Percentiles rank a stretch among this genome's conserved stretches.
Evolutionary conservation across 805 yeast species (phyloP).

Genomic region (Candida verbasci): DNA sequence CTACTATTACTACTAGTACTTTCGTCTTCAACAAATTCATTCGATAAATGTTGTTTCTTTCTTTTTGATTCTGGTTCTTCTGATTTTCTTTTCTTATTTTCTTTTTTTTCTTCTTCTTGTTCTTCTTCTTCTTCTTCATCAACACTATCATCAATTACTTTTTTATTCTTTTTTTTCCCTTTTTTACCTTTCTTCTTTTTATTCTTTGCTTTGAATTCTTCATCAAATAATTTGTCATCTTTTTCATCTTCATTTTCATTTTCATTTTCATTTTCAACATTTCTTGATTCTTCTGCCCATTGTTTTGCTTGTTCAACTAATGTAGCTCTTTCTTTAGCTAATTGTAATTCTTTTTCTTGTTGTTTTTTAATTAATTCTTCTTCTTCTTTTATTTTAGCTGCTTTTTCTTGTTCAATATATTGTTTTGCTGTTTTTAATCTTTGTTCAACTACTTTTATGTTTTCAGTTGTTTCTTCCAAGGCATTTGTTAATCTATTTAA

Average conservation of each 20-base stretch:
- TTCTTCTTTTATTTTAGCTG: slow-evolving; percentile 29
- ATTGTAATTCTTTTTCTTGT: slow-evolving; percentile 43
- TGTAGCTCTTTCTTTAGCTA: slow-evolving; percentile 42
- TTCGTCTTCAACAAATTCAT: slow-evolving; percentile 35
- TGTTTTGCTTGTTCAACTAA: slow-evolving; percentile 50
- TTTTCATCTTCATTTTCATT: slow-evolving; percentile 36
- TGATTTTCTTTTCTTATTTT: slow-evolving; percentile 9
- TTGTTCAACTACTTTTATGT: slow-evolving; percentile 51
- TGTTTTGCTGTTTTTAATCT: slow-evolving; percentile 74
- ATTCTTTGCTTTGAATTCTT: slow-evolving; percentile 46
- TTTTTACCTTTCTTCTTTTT: slow-evolving; percentile 23
- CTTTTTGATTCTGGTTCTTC: slow-evolving; percentile 8
- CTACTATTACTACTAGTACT: no score
- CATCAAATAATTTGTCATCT: slow-evolving; percentile 28
- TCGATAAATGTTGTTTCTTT: slow-evolving; percentile 26
- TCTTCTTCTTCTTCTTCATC: slow-evolving; percentile 24
- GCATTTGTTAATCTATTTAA: slow-evolving; percentile 66
- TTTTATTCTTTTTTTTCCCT: slow-evolving; percentile 25
- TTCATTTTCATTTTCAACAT: slow-evolving; percentile 32
- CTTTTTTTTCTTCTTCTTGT: slow-evolving; percentile 12
- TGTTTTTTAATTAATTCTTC: slow-evolving; percentile 39
- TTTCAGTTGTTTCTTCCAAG: slow-evolving; percentile 66
- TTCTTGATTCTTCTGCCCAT: slow-evolving; percentile 42
- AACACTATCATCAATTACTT: slow-evolving; percentile 29
- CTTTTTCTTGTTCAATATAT: slow-evolving; percentile 54